phyloP scores from a whole-genome alignment of 1,139 yeast species.

The Suhomyces bokatorum region DNA sequence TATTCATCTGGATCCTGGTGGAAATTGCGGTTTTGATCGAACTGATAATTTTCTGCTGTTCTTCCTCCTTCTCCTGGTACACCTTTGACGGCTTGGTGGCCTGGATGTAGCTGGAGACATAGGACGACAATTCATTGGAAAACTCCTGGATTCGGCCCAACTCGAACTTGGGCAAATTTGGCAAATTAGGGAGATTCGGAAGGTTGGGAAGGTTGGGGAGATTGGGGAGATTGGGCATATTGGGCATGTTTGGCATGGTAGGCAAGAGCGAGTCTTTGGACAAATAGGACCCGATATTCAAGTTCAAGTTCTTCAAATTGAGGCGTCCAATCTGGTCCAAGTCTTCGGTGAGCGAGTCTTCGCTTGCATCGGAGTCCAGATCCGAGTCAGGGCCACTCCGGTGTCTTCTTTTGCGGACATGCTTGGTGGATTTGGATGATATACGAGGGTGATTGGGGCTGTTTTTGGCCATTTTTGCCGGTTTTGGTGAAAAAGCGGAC shows the following conservation, averaged over 20 bases:
- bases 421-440: not conserved
- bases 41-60: slow-evolving; percentile 21
- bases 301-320: slow-evolving; percentile 23
- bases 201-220: slow-evolving; percentile 13
- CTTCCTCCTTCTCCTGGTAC: slow-evolving; percentile 3
- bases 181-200: slow-evolving; percentile 22
- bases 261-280: slow-evolving; percentile 14
- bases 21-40: slow-evolving; percentile 42
- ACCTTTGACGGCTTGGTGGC: slow-evolving; percentile 12
- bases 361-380: slow-evolving; percentile 20
- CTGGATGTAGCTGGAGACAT: slow-evolving; percentile 29
- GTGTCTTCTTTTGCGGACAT: slow-evolving; percentile 4
- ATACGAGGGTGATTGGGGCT: not conserved
- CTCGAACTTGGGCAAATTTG: slow-evolving; percentile 23
- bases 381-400: not conserved
- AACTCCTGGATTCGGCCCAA: slow-evolving; percentile 27
- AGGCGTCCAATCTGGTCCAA: slow-evolving; percentile 49
- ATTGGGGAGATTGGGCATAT: slow-evolving; percentile 13
- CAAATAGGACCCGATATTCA: slow-evolving; percentile 19
- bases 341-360: slow-evolving; percentile 42
- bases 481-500: not conserved
- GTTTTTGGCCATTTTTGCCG: not conserved
- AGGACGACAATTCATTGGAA: slow-evolving; percentile 32
- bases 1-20: slow-evolving; percentile 49
- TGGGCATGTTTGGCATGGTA: slow-evolving; percentile 18